Evolutionary conservation across 176 grass and related monocot species (phyloP), one percentile per base, ranked within the genome.

Genomic region (Oryza glaberrima): DNA sequence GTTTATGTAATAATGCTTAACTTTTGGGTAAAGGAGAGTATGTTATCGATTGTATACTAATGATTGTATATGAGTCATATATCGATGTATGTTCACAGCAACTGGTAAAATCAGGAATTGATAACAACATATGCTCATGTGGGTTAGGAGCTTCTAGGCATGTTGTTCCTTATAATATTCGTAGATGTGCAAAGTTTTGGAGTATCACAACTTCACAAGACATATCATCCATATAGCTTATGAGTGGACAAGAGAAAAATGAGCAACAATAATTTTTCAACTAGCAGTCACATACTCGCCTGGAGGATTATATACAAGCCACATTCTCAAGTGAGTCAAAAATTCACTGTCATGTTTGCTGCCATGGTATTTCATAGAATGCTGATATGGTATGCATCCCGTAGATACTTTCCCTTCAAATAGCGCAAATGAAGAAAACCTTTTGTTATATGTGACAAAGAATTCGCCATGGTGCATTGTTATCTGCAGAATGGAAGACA

Each of bases 371-470:
- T 88, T 90, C 30, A 79, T 47, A 54, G 82, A 98, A 52, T 17
- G 54, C 44, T 93, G 90, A 78, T 98, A 98, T 10, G 91, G 78
- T 25, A 20, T 85, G 79, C 87, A 74, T 9, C 84, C 86, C 34
- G 73, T 65, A 74, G 68, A 83, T 79, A 36, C 65, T 83, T 81
- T 90, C 45, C 92, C 91, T 86, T 86, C 82, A 90, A 98, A 95
- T 17, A 95, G 77, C 40, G 92, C 95, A 73, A 98, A 98, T 48
- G 95, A 95, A 69, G 95, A 98, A 69, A 72, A 67, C 44, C 77
- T 90, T 78, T 95, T 98, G 74, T 93, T 77, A 78, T 90, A 73
- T 35, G 65, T 51, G 80, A 90, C 91, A 78, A 91, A 95, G 65
- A 82, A 77, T 66, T 90, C 84, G 44, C 86, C 91, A 81, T 73